Percentiles rank a stretch among this genome's conserved stretches.
Conservation (phyloP, 2,329 filamentous ascomycete species). For the Colletotrichum theobromicola region DNA sequence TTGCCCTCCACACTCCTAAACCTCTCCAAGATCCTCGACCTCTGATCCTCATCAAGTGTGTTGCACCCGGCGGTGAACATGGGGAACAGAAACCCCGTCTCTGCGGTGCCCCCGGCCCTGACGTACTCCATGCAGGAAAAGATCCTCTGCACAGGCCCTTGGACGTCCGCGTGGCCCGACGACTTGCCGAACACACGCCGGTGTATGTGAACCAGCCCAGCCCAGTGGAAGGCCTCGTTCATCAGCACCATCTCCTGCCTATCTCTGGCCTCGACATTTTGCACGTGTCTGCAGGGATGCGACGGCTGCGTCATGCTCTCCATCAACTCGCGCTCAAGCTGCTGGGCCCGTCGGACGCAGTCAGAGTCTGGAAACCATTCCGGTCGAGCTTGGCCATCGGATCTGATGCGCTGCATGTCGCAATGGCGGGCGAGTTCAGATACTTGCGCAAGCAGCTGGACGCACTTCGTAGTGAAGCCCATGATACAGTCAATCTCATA, state of each 20-base stretch:
- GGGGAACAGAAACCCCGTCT: conserved; percentile 78
- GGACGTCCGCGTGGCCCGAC: conserved; percentile 63
- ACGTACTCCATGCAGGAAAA: conserved; percentile 67
- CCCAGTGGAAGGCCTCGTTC: conserved; percentile 82
- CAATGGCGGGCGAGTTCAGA: conserved; percentile 74
- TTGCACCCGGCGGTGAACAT: conserved; percentile 87
- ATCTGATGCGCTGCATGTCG: conserved; percentile 67
- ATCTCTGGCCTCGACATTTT: conserved; percentile 58
- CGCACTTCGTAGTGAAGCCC: conserved; percentile 76
- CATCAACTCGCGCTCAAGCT: conserved; percentile 65
- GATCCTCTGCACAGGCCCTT: conserved; percentile 67
- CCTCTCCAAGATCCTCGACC: conserved; percentile 67
- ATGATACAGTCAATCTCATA: conserved; percentile 82
- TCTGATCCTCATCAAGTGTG: conserved; percentile 59
- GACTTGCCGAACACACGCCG: conserved; percentile 72
- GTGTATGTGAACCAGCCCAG: conserved; percentile 77
- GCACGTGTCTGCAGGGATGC: conserved; percentile 47
- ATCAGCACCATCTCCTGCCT: conserved; percentile 70
- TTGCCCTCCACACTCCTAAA: conserved; percentile 72
- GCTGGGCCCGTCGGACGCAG: conserved; percentile 60
- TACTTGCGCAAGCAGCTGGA: conserved; percentile 73
- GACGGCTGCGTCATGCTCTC: conserved; percentile 54
- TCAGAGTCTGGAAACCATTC: conserved; percentile 64
- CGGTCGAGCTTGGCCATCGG: conserved; percentile 36
- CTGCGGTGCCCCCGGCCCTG: conserved; percentile 70